Evolutionary conservation across 208 protist species (phyloP), one percentile per base, ranked within the genome.

Genomic region (Wallacemonas collosoma): DNA sequence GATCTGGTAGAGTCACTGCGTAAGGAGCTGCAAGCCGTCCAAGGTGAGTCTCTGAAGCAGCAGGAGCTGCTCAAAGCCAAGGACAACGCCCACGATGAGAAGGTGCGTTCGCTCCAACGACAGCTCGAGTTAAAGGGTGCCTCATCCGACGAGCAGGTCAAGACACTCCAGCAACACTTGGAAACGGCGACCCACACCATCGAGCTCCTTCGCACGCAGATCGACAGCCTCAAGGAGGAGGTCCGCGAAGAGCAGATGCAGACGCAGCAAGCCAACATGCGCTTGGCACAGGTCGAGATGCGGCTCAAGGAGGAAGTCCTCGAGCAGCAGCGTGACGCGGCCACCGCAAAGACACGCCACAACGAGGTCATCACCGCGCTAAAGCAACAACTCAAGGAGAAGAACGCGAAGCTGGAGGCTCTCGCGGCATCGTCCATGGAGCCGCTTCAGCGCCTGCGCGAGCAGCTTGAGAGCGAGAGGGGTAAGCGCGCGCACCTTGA

Each of bases 391-490:
- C 79, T 96, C 53, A 80, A 81, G 11, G 92, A 93, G 68, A 94
- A 94, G 72, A 85, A 94, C 64, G 73, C 82, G 0, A 82, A 90
- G 65, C 82, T 96, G 62, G 76, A 90, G 72, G 81, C 82, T 8
- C 83, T 96, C 1, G 88, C 88, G 3, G 81, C 81, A 11, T 77
- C 71, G 51, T 58, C 80, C 4, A 81, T 77, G 3, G 89, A 92
- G 75, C 88, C 89, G 9, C 68, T 96, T 38, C 86, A 94, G 77
- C 79, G 86, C 1, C 82, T 96, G 9, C 87, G 92, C 3, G 72
- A 67, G 65, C 92, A 96, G 73, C 86, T 96, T 11, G 92, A 94
- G 50, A 87, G 92, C n/a, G 92, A 96, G 81, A 83, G 89, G 0
- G 77, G 88, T 45, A 79, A 79, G 35, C 89, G 92, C 6, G 92